phyloP scores from a whole-genome alignment of 2,329 filamentous ascomycete genomes.

The Pseudocercospora vitis region DNA sequence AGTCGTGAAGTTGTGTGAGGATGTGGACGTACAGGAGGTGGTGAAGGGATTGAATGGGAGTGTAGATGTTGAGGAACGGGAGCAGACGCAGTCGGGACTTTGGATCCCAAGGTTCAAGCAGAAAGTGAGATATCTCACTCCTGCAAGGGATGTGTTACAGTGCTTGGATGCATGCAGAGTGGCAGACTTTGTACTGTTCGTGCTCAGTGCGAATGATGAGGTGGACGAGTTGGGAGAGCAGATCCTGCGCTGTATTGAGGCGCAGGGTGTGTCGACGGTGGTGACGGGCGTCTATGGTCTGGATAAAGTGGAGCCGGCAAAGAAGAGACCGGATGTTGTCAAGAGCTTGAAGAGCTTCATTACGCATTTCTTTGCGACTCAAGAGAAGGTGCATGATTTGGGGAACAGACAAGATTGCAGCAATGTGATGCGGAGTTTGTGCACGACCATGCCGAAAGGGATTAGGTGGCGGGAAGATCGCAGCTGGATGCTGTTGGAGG shows the following conservation, averaged over 20 bases:
- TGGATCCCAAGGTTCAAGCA: constrained; percentile 91
- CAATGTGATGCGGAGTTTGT: constrained; percentile 86
- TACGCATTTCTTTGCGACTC: constrained; percentile 87
- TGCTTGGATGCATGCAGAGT: constrained; percentile 82
- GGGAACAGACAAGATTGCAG: constrained; percentile 87
- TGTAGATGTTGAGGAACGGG: constrained; percentile 71
- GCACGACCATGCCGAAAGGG: constrained; percentile 88
- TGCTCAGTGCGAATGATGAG: constrained; percentile 79
- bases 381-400: constrained; percentile 86
- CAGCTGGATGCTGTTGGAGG: constrained; percentile 91
- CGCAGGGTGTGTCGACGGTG: constrained; percentile 92
- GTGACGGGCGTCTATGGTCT: constrained; percentile 74
- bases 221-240: constrained; percentile 82
- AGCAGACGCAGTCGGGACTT: constrained; percentile 59
- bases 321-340: constrained; percentile 73
- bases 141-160: constrained; percentile 70
- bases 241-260: constrained; percentile 82
- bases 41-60: constrained; percentile 72
- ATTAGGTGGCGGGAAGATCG: constrained; percentile 93
- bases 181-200: constrained; percentile 86
- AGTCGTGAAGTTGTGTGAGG: constrained; percentile 76
- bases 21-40: constrained; percentile 66
- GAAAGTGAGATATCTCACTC: constrained; percentile 80
- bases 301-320: constrained; percentile 73
- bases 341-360: constrained; percentile 88